Base-by-base conservation (phyloP, 2,329 filamentous ascomycete species). In the Ceratocystiopsis minuta region DNA sequence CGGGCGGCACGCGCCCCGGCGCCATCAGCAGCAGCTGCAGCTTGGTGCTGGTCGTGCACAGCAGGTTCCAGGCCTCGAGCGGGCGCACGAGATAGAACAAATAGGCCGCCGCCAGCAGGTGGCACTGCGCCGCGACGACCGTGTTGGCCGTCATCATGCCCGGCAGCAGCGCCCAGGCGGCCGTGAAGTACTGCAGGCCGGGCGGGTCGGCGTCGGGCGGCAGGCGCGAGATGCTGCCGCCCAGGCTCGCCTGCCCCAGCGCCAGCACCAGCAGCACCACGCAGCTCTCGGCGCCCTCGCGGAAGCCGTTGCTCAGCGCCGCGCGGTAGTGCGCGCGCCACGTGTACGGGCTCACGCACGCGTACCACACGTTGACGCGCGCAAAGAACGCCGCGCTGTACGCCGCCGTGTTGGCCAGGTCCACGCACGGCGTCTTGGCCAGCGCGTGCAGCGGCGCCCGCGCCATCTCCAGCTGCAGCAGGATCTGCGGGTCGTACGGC, bases 321-420 rank as follows among this genome's bases (percentile, higher is more conserved):
- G 70, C 79, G 24, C 77, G 73, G 54, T 87, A 87, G 54, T 85
- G 78, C 45, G 68, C 75, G 36, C 72, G 67, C 82, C 83, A 90
- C 2, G 76, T 81, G 56, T 82, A 82, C 1, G 82, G 82, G 54
- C 86, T 87, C 32, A 90, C 80, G 51, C 80, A 85, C 11, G 83
- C 82, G 52, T 88, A 88, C 79, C 83, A 88, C 3, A 86, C 69
- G 49, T 88, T 88, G 45, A 86, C 83, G 36, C 78, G 69, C 44
- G 80, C 76, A 53, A 88, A 90, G 57, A 84, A 88, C 1, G 82
- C 78, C 53, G 81, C 75, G 35, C 84, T 78, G 55, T 86, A 87
- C 4, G 75, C 69, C 38, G 75, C 70, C 2, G 78, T 80, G 54
- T 85, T 84, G 37, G 78, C 79, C 36, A 87, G 60, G 55, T 86